Percentiles rank a stretch among this genome's conserved stretches.
Conservation (phyloP, 1,139 yeast species). For the Keqinozyma sinolaborantium region DNA sequence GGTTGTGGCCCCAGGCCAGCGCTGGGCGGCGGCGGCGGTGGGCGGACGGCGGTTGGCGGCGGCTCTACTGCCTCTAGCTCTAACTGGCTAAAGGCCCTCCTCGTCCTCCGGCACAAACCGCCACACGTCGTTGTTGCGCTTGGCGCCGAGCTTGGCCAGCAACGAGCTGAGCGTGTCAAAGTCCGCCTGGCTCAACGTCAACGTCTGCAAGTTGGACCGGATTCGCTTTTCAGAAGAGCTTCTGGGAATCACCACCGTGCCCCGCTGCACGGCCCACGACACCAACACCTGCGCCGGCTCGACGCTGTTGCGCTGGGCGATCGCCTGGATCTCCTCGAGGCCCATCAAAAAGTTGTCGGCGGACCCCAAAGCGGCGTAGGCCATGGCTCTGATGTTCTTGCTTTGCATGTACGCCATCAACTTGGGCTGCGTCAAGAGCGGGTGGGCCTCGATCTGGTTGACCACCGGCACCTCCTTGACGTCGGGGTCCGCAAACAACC, state of each 20-base stretch:
- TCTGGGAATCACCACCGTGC: conserved; percentile 69
- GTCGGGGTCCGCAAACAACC: conserved; percentile 48
- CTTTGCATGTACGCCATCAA: conserved; percentile 50
- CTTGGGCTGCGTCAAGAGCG: conserved; percentile 66
- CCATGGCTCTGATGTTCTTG: conserved; percentile 59
- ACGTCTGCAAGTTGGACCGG: conserved; percentile 48
- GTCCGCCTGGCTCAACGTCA: conserved; percentile 53
- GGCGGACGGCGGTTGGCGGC: too few relatives aligned
- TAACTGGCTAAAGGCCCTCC: conserved; percentile 1
- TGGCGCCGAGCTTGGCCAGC: conserved; percentile 32
- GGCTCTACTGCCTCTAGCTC: too few relatives aligned
- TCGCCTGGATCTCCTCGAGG: conserved; percentile 40
- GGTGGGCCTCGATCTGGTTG: conserved; percentile 75
- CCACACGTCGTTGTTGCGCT: conserved; percentile 17
- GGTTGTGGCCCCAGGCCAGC: too few relatives aligned
- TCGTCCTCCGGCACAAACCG: conserved; percentile 31
- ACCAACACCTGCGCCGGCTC: conserved; percentile 60
- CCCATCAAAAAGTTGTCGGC: conserved; percentile 60
- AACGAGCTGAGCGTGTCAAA: conserved; percentile 44
- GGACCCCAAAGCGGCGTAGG: conserved; percentile 80
- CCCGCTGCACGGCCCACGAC: conserved; percentile 71
- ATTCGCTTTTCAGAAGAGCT: conserved; percentile 60
- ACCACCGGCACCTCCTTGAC: conserved; percentile 58
- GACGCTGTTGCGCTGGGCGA: conserved; percentile 55
- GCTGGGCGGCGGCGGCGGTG: too few relatives aligned